These are phyloP conservation scores for Rhytidhysteron rufulum DNA, from an alignment of 2,329 filamentous ascomycete genomes.

Conservation along the genomic window DNA sequence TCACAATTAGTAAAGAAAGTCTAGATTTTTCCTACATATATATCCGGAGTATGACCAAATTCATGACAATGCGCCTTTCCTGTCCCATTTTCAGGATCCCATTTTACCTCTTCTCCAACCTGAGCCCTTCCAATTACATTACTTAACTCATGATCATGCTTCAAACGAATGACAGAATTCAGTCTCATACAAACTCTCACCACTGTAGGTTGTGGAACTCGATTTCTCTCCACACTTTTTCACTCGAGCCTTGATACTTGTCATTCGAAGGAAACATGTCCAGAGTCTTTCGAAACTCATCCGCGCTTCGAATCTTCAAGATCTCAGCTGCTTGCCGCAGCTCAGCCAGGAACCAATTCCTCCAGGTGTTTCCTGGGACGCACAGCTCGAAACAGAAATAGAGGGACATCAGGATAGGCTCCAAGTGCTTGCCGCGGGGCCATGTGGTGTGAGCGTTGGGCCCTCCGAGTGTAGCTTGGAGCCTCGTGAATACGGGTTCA, in stretches of 20 bases:
- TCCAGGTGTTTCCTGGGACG: background rate
- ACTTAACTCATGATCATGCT: too few species aligned
- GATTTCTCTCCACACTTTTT: background rate
- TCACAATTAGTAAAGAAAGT: too few species aligned
- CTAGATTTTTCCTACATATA: too few species aligned
- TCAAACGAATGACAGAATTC: too few species aligned
- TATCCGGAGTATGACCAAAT: too few species aligned
- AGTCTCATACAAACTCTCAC: too few species aligned
- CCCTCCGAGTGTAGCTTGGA: constrained; percentile 9
- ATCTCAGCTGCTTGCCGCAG: background rate
- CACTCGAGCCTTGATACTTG: background rate
- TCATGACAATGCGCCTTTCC: too few species aligned
- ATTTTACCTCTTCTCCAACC: too few species aligned
- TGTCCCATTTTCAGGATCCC: too few species aligned
- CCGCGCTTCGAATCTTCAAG: background rate
- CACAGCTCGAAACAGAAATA: constrained; percentile 17
- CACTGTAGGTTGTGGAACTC: background rate
- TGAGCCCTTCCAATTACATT: too few species aligned
- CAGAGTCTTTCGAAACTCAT: constrained; percentile 1
- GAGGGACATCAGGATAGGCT: constrained; percentile 15
- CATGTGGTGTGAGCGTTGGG: constrained; percentile 11
- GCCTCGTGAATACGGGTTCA: constrained; percentile 9
- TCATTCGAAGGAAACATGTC: background rate
- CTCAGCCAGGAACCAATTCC: constrained; percentile 1
- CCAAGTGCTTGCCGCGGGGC: constrained; percentile 15